Evolutionary conservation across 2,329 filamentous ascomycete species (phyloP).

Genomic region (Dothideomycetidae sp.): DNA sequence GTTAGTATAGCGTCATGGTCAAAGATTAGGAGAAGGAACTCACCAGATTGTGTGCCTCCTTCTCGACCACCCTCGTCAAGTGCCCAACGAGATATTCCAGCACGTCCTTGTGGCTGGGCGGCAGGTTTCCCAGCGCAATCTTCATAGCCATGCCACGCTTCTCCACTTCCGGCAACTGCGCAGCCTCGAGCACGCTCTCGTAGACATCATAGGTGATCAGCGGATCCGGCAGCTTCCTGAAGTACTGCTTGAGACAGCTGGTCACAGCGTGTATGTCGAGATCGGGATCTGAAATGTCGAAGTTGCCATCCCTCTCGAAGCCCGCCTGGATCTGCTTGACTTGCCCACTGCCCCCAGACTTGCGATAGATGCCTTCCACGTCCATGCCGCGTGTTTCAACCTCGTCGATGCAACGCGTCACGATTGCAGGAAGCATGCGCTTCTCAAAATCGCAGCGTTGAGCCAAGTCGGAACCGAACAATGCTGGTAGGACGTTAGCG

Average conservation of each 20-base stretch:
- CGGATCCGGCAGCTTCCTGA: conserved; percentile 79
- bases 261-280: conserved; percentile 95
- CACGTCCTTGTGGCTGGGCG: conserved; percentile 71
- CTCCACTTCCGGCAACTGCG: conserved; percentile 42
- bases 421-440: conserved; percentile 75
- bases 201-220: conserved; percentile 89
- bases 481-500: conserved; percentile 27
- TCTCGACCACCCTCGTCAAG: conserved; percentile 68
- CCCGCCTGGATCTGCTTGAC: conserved; percentile 82
- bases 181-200: conserved; percentile 69
- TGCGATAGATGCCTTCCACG: conserved; percentile 92
- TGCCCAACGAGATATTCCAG: conserved; percentile 92
- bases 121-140: conserved; percentile 62
- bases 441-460: conserved; percentile 80
- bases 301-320: conserved; percentile 68
- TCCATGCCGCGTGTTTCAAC: conserved; percentile 95
- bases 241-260: conserved; percentile 92
- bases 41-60: conserved; percentile 73
- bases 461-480: conserved; percentile 82
- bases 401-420: conserved; percentile 89
- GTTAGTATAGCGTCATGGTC: conserved; percentile 16
- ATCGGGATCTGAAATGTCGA: conserved; percentile 83
- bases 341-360: conserved; percentile 84
- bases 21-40: conserved; percentile 20
- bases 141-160: conserved; percentile 60